phyloP scores from a whole-genome alignment of 176 grass and related monocot species.

The Avena eriantha region DNA sequence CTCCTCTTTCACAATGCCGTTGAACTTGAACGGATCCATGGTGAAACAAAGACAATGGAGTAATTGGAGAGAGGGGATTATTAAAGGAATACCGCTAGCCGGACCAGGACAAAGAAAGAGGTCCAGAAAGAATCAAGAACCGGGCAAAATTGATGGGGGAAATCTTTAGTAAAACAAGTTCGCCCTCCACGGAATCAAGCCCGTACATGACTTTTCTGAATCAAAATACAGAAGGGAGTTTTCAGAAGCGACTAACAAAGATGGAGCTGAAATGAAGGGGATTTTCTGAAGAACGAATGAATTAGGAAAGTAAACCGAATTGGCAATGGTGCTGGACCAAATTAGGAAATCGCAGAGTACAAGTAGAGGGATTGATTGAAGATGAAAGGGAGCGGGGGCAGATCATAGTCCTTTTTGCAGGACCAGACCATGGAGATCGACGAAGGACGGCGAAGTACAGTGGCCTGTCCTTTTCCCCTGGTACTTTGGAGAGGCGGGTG shows the following conservation, averaged over 20 bases:
- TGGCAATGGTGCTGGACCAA: not conserved
- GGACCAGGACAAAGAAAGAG: not conserved
- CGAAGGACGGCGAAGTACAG: not conserved
- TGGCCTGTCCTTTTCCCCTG: not conserved
- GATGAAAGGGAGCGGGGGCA: not conserved
- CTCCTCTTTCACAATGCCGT: conserved; percentile 57
- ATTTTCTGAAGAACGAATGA: no score
- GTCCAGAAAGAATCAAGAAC: not conserved
- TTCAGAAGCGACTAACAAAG: not conserved
- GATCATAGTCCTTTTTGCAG: not conserved
- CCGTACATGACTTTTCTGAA: conserved; percentile 15
- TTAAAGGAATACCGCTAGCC: not conserved
- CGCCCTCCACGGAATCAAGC: not conserved
- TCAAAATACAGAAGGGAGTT: not conserved
- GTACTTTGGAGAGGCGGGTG: not conserved
- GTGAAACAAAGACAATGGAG: not conserved
- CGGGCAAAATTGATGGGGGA: not conserved
- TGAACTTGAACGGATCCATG: conserved; percentile 45
- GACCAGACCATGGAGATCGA: not conserved
- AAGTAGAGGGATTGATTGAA: not conserved
- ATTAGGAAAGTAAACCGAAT: not conserved
- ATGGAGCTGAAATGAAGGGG: not conserved
- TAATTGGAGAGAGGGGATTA: conserved; percentile 1
- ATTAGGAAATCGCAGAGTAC: not conserved
- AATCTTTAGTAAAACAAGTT: not conserved